phyloP scores from a whole-genome alignment of 1,284 basidiomycete species.

The Cryptococcus floricola region DNA sequence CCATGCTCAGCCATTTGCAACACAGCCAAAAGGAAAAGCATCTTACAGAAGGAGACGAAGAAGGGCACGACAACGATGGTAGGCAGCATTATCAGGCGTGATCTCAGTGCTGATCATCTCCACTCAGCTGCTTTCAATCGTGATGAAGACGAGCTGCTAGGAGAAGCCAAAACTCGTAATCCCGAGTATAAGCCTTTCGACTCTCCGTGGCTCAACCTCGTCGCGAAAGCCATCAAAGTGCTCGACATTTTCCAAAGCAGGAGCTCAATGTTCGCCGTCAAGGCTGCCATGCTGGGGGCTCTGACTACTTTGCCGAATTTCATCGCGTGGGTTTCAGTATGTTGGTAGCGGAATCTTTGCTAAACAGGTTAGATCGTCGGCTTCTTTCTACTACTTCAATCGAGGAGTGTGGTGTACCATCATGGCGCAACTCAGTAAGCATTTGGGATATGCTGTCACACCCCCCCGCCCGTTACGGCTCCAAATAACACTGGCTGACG shows the following conservation, averaged over 20 bases:
- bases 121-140: constrained; percentile 17
- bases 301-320: constrained; percentile 42
- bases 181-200: constrained; percentile 48
- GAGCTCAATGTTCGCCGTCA: constrained; percentile 65
- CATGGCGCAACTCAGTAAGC: constrained; percentile 39
- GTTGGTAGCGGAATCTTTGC: neutral
- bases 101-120: neutral
- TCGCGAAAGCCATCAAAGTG: constrained; percentile 29
- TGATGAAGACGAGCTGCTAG: constrained; percentile 26
- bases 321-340: constrained; percentile 17
- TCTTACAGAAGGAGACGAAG: constrained; percentile 27
- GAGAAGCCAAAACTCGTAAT: constrained; percentile 39
- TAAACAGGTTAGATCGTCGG: constrained; percentile 21
- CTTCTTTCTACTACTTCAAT: constrained; percentile 45
- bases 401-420: constrained; percentile 42
- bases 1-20: constrained; percentile 25
- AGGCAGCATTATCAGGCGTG: neutral
- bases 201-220: constrained; percentile 27
- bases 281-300: constrained; percentile 68
- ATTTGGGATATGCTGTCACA: too few relatives aligned
- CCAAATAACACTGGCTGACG: neutral
- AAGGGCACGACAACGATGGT: constrained; percentile 33
- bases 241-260: constrained; percentile 37
- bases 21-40: constrained; percentile 22
- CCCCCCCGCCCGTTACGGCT: neutral